Evolutionary conservation across 805 yeast genomes (phyloP), one percentile per base, ranked within the genome.

Genomic region (Saccharomycopsis guyanensis): DNA sequence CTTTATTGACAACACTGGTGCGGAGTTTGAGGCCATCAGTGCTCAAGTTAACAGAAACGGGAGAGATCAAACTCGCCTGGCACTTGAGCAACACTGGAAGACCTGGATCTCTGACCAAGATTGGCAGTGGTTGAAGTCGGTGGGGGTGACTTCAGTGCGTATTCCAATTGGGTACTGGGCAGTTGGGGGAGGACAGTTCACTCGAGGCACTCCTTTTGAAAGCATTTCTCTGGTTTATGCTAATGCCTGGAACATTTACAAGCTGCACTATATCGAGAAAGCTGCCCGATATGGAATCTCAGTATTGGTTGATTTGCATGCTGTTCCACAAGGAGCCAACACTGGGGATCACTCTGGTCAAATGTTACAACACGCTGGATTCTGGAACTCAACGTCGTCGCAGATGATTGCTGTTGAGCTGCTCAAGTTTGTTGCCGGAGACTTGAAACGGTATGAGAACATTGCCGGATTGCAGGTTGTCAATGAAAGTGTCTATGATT

Each of bases 161-260:
- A 71, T 91, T 1, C 97, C 98, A 5, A 65, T 91, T 53, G 97
- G 97, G 0, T 91, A 85, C 63, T 91, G 96, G 96, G 80, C 76
- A 47, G 76, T 88, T n/a, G 73, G 66, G 43, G 80, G 82, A 18
- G 86, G 89, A 1, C 53, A 56, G 15, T 82, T 69, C 59, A 65
- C 78, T 36, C 62, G 64, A 18, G 76, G 72, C 3, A 82, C 95
- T 2, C 80, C 81, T 16, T 91, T 85, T 58, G 78, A 65, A 13
- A 59, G 69, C 29, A 65, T 74, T 32, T 60, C 71, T 3, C 58
- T 58, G 0, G 86, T 85, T 3, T 91, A 91, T 62, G 53, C 53
- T n/a, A 71, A 75, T 54, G 82, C 95, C 0, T 91, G 97, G 97
- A 60, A 60, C 3, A 66, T 71, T 18, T 69, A 82, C 51, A 78